Percentiles rank a stretch among this genome's conserved stretches.
Conservation (phyloP, 345 rosid species). For the Hibiscus mutabilis region DNA sequence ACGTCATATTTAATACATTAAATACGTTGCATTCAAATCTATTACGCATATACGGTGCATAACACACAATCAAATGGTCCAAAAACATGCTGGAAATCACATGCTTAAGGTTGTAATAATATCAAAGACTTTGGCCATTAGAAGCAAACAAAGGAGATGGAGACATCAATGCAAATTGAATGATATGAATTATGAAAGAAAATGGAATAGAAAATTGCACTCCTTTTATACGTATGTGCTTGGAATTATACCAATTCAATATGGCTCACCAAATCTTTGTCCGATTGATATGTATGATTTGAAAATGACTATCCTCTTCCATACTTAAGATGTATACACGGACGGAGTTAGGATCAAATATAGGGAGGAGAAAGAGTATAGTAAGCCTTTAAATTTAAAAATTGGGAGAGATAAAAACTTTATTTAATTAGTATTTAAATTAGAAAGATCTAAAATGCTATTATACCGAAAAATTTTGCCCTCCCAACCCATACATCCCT, state of each 20-base stretch:
- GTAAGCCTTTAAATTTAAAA: no score
- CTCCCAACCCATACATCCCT: no score
- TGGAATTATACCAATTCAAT: neutral
- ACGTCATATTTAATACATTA: neutral
- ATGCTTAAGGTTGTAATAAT: neutral
- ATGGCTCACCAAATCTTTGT: conserved; percentile 6
- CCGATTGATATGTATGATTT: neutral
- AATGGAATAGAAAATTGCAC: neutral
- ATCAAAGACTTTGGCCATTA: neutral
- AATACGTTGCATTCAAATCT: neutral
- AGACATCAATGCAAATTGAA: conserved; percentile 13
- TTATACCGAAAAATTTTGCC: no score
- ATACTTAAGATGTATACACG: no score
- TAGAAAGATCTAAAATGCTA: no score
- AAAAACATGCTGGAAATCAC: conserved; percentile 7
- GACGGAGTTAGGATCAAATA: no score
- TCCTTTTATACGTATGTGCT: neutral
- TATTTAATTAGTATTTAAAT: no score
- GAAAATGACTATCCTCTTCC: no score
- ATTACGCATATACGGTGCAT: neutral
- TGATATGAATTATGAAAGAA: no score
- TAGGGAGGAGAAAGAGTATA: no score
- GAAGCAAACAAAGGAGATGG: conserved; percentile 25
- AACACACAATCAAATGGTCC: neutral
- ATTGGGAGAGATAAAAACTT: no score